Evolutionary conservation across 169 alveolate genomes (phyloP).

Genomic region (Eimeria sp.): DNA sequence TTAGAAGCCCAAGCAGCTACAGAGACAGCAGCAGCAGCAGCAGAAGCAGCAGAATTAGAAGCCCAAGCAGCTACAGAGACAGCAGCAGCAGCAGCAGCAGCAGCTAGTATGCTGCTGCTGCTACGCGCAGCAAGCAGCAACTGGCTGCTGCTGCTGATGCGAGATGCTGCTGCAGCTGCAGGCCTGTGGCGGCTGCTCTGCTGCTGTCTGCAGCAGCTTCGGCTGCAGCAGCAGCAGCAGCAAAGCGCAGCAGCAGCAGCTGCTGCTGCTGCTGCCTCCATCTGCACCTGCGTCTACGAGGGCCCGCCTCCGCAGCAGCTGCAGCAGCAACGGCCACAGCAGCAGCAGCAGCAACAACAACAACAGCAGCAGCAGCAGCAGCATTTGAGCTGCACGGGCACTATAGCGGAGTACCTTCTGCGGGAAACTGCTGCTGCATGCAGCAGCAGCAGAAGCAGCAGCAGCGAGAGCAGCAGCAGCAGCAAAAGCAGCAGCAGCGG

Average conservation of each 20-base stretch:
- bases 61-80: background rate
- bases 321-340: too few relatives aligned
- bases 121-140: background rate
- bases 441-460: constrained; percentile 5
- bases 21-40: background rate
- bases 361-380: constrained; percentile 19
- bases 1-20: background rate
- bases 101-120: constrained; percentile 6
- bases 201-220: constrained; percentile 10
- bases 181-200: background rate
- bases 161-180: background rate
- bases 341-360: constrained; percentile 23
- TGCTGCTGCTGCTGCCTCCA: background rate
- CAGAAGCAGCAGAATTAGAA: background rate
- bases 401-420: background rate
- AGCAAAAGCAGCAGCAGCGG: too few relatives aligned
- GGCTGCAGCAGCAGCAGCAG: background rate
- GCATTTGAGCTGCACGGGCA: constrained; percentile 2
- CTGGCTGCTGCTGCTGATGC: constrained; percentile 16
- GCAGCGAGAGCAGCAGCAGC: too few relatives aligned
- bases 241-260: background rate
- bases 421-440: constrained; percentile 17
- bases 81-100: constrained; percentile 11
- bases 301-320: background rate
- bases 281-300: background rate